Evolutionary conservation across 768 basidiomycete genomes (phyloP), one percentile per base, ranked within the genome.

Genomic region (Amanita phalloides): DNA sequence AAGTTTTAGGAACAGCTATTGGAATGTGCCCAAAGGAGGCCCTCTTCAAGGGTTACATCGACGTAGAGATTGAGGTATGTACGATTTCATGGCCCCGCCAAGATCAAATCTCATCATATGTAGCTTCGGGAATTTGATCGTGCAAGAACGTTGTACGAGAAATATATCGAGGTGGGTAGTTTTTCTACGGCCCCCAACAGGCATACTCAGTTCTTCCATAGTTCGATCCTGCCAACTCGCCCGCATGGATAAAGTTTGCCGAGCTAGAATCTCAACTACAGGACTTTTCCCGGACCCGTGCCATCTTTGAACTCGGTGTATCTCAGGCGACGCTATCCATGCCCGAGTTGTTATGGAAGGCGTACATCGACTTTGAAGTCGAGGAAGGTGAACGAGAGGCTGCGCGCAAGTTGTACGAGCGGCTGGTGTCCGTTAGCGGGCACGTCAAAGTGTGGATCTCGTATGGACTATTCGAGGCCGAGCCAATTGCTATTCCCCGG

Each of bases 361-460:
- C 91, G 4, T 97, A 91, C 66, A 90, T 97, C 68, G 95, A 97
- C 66, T 96, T 96, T 59, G 95, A 98, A 68, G 82, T 85, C 52
- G 88, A 90, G 54, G 92, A 96, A 65, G 92, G 92, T 58, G 93
- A 97, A 57, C 81, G 91, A 37, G 88, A 88, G 53, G 76, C 79
- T 13, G 86, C 89, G 1, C 75, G 95, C n/a, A 74, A 75, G 5
- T 64, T 98, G 37, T 97, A 96, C 64, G 94, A 97, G 68, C 80
- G 93, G 17, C 76, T 97, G 17, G 74, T 96, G 45, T 69, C 78
- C 30, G 72, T 87, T 45, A 95, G 91, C 56, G 90, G 90, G 3
- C 94, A 98, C 63, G 87, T 92, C 68, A 97, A 97, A 68, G 92
- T 95, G 17, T 98, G 93, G 92, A 90, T 96, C 51, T 84, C 92